Percentiles rank a stretch among this genome's conserved stretches.
Conservation (phyloP, 139 green algal genomes). For the Chlamydomonas incerta region DNA sequence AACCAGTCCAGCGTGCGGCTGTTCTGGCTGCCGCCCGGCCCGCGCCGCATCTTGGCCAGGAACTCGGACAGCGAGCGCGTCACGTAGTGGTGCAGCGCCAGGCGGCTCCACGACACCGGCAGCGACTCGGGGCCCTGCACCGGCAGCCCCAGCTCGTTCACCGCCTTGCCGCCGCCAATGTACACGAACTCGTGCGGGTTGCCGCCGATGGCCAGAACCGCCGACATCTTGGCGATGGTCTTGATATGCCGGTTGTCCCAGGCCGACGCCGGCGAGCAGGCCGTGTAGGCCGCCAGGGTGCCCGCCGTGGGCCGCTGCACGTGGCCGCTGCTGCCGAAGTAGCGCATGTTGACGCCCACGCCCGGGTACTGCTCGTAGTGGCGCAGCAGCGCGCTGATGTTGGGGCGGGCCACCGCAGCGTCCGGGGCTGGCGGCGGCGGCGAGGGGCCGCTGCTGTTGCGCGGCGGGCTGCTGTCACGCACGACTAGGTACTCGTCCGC, state of each 20-base stretch:
- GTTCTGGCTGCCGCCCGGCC: slow-evolving; percentile 25
- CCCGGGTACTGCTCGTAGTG: slow-evolving; percentile 53
- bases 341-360: slow-evolving; percentile 58
- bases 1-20: slow-evolving; percentile 33
- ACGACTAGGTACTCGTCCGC: slow-evolving; percentile 67
- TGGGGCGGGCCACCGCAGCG: neutral
- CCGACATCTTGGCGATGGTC: slow-evolving; percentile 32
- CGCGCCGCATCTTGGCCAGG: slow-evolving; percentile 49
- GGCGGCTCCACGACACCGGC: slow-evolving; percentile 29
- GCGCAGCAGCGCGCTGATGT: slow-evolving; percentile 51
- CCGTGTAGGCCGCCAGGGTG: slow-evolving; percentile 49
- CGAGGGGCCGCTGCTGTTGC: too few relatives aligned
- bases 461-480: neutral
- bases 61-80: slow-evolving; percentile 51
- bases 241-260: slow-evolving; percentile 52
- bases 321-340: slow-evolving; percentile 63
- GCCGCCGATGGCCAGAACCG: slow-evolving; percentile 46
- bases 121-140: neutral
- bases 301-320: slow-evolving; percentile 14
- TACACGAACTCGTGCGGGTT: slow-evolving; percentile 55
- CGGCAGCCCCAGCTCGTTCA: slow-evolving; percentile 47
- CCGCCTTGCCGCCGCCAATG: slow-evolving; percentile 10
- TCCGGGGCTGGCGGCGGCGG: too few relatives aligned
- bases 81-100: slow-evolving; percentile 59
- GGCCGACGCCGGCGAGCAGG: slow-evolving; percentile 37